These are phyloP conservation scores for Rhizoclosmatium sp. DNA, from an alignment of 192 early-diverging fungal species.

Conservation along the genomic window DNA sequence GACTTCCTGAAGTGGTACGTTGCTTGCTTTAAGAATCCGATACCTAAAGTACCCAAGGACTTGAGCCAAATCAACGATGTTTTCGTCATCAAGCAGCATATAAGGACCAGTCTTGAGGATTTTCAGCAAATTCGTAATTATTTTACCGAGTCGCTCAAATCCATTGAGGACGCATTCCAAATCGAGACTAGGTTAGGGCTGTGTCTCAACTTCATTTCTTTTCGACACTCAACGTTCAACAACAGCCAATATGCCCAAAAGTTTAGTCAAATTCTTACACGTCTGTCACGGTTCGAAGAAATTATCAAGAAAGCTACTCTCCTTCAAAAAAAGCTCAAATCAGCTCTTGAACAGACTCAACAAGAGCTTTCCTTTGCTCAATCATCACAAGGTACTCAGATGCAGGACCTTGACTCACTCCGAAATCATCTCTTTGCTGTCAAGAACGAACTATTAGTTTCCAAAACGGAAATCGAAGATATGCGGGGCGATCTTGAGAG, in stretches of 20 bases:
- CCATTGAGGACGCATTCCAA: neutral
- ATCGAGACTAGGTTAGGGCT: neutral
- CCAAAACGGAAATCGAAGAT: neutral
- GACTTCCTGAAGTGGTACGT: slow-evolving; percentile 19
- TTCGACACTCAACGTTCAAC: neutral
- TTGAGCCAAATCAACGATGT: slow-evolving; percentile 2
- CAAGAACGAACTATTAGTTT: slow-evolving; percentile 3
- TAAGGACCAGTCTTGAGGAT: slow-evolving; percentile 16
- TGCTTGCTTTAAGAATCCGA: neutral
- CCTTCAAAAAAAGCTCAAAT: slow-evolving; percentile 15
- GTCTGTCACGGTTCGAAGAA: slow-evolving; percentile 13
- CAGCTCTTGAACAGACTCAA: slow-evolving; percentile 1
- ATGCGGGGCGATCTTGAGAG: neutral
- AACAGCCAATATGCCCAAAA: neutral
- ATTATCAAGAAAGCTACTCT: slow-evolving; percentile 14
- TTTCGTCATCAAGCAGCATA: slow-evolving; percentile 7
- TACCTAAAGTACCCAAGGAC: neutral
- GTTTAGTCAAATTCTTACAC: neutral
- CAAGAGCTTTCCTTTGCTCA: neutral
- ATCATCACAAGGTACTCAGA: neutral
- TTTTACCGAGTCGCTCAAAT: neutral
- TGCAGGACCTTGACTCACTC: neutral
- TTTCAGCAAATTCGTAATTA: slow-evolving; percentile 13
- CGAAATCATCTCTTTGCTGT: slow-evolving; percentile 1
- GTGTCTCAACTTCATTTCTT: neutral